Base-by-base conservation (phyloP, 306 rosid genomes). In the Amphicarpaea edgeworthii region DNA sequence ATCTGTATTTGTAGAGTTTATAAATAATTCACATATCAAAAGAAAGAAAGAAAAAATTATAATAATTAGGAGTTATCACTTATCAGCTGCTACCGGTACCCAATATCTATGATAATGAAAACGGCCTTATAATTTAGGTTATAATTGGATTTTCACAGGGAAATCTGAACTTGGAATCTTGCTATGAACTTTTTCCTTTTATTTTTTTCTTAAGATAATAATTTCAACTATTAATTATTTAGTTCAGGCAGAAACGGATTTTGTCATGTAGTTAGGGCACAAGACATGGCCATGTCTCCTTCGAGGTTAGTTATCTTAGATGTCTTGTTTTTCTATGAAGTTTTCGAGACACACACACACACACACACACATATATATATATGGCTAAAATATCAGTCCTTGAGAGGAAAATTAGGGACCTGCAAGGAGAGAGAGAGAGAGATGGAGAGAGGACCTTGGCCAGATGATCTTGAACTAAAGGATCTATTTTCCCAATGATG, bases 381-480 rank as follows among this genome's bases (percentile, higher is more conserved):
- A 45, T 28, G 45, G 3, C 17, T 37, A 50, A 0, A 17, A 66
- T 12, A 61, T 11, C 37, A 14, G 53, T 15, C 28, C 30, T 68
- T 38, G 28, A 8, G 9, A 21, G 32, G 0, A 38, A 24, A 53
- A 16, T n/a, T n/a, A 41, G 8, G 12, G 23, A 9, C 12, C 10
- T 26, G 51, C 17, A 14, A 7, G 15, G 17, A 11, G 8, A 3
- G 40, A 26, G 19, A 9, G 10, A 41, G 2, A 50, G 15, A 34
- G 9, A 32, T 21, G 50, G 32, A 63, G 61, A 55, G 75, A 46
- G 49, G 20, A 83, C 86, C 86, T 78, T 68, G 60, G 58, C 57
- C 24, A 59, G 68, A 73, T 20, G 55, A 73, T 73, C 57, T 65
- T 65, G 51, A 51, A 65, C 71, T 21, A 40, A 0, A 41, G 66